These are phyloP conservation scores for Arachnomyces sp. DNA, from an alignment of 2,329 filamentous ascomycete species.

Conservation along the genomic window DNA sequence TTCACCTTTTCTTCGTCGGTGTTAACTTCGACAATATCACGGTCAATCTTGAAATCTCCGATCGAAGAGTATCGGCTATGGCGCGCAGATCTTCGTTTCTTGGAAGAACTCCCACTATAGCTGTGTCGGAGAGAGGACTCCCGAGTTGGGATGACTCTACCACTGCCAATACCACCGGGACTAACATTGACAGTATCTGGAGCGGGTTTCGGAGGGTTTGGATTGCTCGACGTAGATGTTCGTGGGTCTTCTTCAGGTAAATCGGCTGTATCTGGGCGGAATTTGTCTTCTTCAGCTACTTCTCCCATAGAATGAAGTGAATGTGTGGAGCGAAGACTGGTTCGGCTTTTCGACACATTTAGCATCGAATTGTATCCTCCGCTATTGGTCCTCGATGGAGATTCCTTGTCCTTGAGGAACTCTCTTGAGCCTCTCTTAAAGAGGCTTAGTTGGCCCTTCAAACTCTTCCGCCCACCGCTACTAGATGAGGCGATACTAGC, in stretches of 20 bases:
- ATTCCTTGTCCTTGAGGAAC: slow-evolving; percentile 30
- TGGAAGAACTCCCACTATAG: slow-evolving; percentile 45
- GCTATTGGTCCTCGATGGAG: slow-evolving; percentile 24
- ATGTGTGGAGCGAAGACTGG: slow-evolving; percentile 33
- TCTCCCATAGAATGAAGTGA: slow-evolving; percentile 29
- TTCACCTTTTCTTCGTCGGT: slow-evolving; percentile 50
- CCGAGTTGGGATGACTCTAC: slow-evolving; percentile 55
- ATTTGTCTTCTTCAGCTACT: slow-evolving; percentile 31
- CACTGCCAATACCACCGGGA: slow-evolving; percentile 35
- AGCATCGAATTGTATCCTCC: slow-evolving; percentile 23
- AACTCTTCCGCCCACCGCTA: slow-evolving; percentile 31
- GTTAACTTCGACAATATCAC: slow-evolving; percentile 30
- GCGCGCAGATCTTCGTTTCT: slow-evolving; percentile 47
- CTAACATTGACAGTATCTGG: slow-evolving; percentile 21
- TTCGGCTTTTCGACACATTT: slow-evolving; percentile 27
- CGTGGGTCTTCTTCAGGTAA: slow-evolving; percentile 13
- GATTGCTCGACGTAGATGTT: slow-evolving; percentile 25
- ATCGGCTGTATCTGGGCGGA: slow-evolving; percentile 15
- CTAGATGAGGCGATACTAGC: slow-evolving; percentile 34
- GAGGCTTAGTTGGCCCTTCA: slow-evolving; percentile 28
- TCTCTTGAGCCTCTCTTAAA: slow-evolving; percentile 32
- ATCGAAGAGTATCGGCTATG: slow-evolving; percentile 33
- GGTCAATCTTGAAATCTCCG: slow-evolving; percentile 33
- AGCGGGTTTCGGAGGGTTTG: slow-evolving; percentile 26
- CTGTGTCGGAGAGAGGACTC: slow-evolving; percentile 60